Percentiles rank a stretch among this genome's conserved stretches.
Conservation (phyloP, 1,284 basidiomycete species). For the Takashimella koratensis region DNA sequence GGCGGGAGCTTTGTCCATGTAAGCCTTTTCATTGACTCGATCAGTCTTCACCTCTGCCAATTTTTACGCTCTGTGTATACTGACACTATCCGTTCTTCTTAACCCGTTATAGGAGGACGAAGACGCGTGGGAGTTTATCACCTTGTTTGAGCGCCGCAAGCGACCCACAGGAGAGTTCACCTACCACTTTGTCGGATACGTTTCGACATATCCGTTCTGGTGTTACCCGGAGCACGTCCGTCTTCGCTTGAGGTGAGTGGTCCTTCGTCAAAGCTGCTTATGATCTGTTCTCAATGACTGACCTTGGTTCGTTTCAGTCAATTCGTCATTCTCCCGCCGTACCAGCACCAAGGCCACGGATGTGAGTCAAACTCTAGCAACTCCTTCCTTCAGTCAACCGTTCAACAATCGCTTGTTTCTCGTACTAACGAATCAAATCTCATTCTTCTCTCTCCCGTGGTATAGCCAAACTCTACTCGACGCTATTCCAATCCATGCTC, state of each 20-base stretch:
- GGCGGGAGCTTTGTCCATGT: slow-evolving; percentile 85
- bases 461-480: slow-evolving; percentile 80
- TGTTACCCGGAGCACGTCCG: slow-evolving; percentile 84
- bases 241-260: slow-evolving; percentile 69
- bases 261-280: background rate
- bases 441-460: no score
- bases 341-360: slow-evolving; percentile 84
- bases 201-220: slow-evolving; percentile 88
- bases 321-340: slow-evolving; percentile 89
- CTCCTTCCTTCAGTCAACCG: background rate
- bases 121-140: slow-evolving; percentile 80
- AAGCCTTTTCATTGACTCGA: slow-evolving; percentile 6
- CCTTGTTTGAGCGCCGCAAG: slow-evolving; percentile 80
- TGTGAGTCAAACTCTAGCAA: slow-evolving; percentile 56
- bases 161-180: slow-evolving; percentile 53
- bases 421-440: no score
- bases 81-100: background rate
- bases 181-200: slow-evolving; percentile 90
- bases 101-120: slow-evolving; percentile 60
- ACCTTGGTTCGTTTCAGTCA: slow-evolving; percentile 56
- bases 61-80: no score
- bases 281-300: background rate
- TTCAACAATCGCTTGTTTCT: no score
- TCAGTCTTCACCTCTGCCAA: no score
- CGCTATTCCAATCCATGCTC: slow-evolving; percentile 76